Evolutionary conservation across 176 grass and related monocot genomes (phyloP).

Genomic region (Avena sativa): DNA sequence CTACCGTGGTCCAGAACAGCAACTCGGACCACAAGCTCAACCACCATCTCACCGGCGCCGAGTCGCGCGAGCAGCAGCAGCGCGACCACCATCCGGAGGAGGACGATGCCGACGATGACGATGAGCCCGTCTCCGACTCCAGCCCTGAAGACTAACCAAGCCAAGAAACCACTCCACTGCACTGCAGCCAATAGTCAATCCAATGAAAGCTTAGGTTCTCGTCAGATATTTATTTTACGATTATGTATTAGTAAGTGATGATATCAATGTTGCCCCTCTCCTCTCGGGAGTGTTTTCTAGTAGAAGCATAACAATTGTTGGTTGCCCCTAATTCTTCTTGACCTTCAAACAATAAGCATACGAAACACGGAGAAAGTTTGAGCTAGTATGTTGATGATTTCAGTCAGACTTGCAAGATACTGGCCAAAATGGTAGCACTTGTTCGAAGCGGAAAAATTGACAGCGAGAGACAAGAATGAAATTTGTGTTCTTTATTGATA

Average conservation of each 20-base stretch:
- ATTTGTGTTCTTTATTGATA: no score
- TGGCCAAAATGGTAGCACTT: no score
- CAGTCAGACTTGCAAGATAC: no score
- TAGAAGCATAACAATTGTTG: constrained; percentile 29
- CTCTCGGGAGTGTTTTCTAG: not conserved
- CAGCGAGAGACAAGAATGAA: no score
- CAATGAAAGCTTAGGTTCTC: constrained; percentile 38
- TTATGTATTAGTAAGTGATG: constrained; percentile 31
- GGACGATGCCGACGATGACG: constrained; percentile 64
- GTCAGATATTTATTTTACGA: constrained; percentile 16
- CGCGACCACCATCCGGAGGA: constrained; percentile 57
- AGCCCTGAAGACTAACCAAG: constrained; percentile 62
- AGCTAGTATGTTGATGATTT: not conserved
- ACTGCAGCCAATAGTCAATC: constrained; percentile 41
- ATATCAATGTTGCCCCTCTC: not conserved
- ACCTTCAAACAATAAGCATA: constrained; percentile 16
- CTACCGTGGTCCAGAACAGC: constrained; percentile 46
- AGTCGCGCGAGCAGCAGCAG: constrained; percentile 45
- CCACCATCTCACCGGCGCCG: constrained; percentile 40
- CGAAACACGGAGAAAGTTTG: constrained; percentile 19
- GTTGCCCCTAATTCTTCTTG: constrained; percentile 27
- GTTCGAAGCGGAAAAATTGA: no score
- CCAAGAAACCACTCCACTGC: not conserved
- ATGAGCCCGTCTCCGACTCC: constrained; percentile 73
- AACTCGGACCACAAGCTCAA: constrained; percentile 26